Evolutionary conservation across 148 eudicot genomes (phyloP).

Genomic region (Linanthus parryae): DNA sequence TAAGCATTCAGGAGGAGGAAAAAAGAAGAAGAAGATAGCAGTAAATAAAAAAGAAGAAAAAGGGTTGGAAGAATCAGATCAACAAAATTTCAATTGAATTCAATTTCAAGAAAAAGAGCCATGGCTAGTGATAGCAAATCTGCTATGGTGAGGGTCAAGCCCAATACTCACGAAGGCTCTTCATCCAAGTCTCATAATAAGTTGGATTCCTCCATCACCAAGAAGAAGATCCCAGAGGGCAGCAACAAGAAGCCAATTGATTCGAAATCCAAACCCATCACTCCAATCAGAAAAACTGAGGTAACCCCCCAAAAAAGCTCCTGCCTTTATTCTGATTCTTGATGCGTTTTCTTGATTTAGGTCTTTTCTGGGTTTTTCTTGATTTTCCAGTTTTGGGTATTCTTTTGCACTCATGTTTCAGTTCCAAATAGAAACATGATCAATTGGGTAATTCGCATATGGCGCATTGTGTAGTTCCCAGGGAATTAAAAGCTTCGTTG

Average conservation of each 20-base stretch:
- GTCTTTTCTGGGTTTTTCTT: not conserved
- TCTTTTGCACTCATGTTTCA: not conserved
- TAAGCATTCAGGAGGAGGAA: no score
- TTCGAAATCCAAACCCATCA: conserved; percentile 28
- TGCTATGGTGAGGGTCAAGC: conserved; percentile 18
- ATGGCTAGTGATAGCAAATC: conserved; percentile 38
- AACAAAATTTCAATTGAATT: not conserved
- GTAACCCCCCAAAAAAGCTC: conserved; percentile 25
- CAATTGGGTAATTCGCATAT: not conserved
- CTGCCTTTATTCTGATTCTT: conserved; percentile 2
- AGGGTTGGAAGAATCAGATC: not conserved
- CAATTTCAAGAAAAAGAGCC: not conserved
- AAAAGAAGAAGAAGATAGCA: not conserved
- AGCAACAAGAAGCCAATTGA: conserved; percentile 27
- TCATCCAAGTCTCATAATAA: conserved; percentile 10
- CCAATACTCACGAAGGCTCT: conserved; percentile 23
- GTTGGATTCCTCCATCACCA: conserved; percentile 17
- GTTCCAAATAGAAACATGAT: no score
- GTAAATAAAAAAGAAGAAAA: not conserved
- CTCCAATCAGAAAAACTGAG: conserved; percentile 40
- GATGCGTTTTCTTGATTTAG: not conserved
- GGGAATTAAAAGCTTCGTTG: no score
- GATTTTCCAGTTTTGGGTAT: not conserved
- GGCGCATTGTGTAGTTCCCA: not conserved
- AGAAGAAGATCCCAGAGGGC: conserved; percentile 33